Percentiles rank a stretch among this genome's conserved stretches.
These are phyloP conservation scores for Epicoccum nigrum DNA, from an alignment of 2,329 filamentous ascomycete species.

Conservation along the genomic window DNA sequence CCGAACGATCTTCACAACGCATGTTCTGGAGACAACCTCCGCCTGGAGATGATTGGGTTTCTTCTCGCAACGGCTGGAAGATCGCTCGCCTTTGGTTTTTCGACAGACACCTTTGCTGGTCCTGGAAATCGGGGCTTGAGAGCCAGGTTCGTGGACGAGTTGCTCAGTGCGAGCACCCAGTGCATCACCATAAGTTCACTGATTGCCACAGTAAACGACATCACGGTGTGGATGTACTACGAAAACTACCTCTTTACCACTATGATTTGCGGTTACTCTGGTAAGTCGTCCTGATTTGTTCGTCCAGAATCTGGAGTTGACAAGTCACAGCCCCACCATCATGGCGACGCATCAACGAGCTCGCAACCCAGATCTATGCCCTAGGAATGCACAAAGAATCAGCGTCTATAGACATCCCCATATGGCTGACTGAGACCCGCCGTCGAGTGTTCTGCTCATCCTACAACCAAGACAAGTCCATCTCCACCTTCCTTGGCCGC, in stretches of 20 bases:
- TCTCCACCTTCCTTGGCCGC: slow-evolving; percentile 44
- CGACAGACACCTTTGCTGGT: slow-evolving; percentile 28
- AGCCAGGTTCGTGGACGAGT: slow-evolving; percentile 36
- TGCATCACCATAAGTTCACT: slow-evolving; percentile 47
- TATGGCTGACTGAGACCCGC: slow-evolving; percentile 39
- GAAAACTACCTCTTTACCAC: slow-evolving; percentile 47
- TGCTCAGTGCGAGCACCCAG: slow-evolving; percentile 45
- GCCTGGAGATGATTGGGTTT: slow-evolving; percentile 49
- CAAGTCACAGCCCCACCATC: slow-evolving; percentile 29
- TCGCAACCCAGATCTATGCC: slow-evolving; percentile 40
- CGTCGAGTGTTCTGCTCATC: slow-evolving; percentile 36
- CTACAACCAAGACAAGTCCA: slow-evolving; percentile 42
- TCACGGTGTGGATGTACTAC: slow-evolving; percentile 43
- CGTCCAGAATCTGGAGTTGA: background rate
- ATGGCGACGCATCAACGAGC: slow-evolving; percentile 42
- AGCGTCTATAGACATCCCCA: slow-evolving; percentile 29
- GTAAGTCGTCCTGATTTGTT: slow-evolving; percentile 19
- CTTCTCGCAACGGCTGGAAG: slow-evolving; percentile 48
- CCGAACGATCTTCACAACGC: slow-evolving; percentile 47
- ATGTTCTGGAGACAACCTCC: slow-evolving; percentile 47
- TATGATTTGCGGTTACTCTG: slow-evolving; percentile 47
- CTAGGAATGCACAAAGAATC: slow-evolving; percentile 42
- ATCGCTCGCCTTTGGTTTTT: slow-evolving; percentile 35
- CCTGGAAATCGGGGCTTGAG: slow-evolving; percentile 23
- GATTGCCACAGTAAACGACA: slow-evolving; percentile 49